Base-by-base conservation (phyloP, 768 basidiomycete species). In the Lyophyllum shimeji region DNA sequence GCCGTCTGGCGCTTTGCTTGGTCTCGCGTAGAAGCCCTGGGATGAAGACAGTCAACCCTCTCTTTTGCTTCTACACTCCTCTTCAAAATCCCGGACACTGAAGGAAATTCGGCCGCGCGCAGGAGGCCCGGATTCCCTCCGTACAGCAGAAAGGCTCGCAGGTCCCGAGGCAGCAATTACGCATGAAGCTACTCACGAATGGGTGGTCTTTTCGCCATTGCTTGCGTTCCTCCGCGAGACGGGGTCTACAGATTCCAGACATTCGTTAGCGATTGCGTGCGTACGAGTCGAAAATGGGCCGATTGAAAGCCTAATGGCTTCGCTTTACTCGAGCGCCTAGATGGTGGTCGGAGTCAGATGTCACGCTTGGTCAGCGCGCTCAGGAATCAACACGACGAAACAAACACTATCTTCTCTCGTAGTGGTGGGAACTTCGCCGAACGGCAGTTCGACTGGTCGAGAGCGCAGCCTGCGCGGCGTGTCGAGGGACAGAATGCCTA, bases 151-250 rank as follows among this genome's bases (percentile, higher is more conserved):
- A 31, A 45, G 20, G 40, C 21, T 56, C 29, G 40, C 15, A n/a
- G 37, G 45, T 13, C n/a, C n/a, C n/a, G n/a, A n/a, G n/a, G n/a
- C n/a, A 20, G 33, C 8, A 27, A 47, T 13, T 9, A 3, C 15
- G 24, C 31, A 53, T 20, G 31, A 11, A 18, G 34, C 25, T 24
- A 82, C 93, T 75, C 72, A 98, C 97, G 65, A 96, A 98, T 27
- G 97, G 97, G 73, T 99, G 97, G 63, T 98, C 97, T 73, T 95
- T 98, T 56, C 97, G 76, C 97, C 97, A 99, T 67, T 95, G 93
- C 75, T 99, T 99, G 67, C 97, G 86, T 74, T 99, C 97, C 73
- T 98, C 97, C 25, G 94, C 84, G 15, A 99, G 81, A 65, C 97
- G 88, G 33, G 90, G 86, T 71, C 94, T 85, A 71, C 94, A 95